A percentile compares a stretch with the other conserved stretches of the same genome.
These are phyloP conservation scores for Colletotrichum magnum DNA, from an alignment of 2,329 filamentous ascomycete genomes.

Conservation along the genomic window DNA sequence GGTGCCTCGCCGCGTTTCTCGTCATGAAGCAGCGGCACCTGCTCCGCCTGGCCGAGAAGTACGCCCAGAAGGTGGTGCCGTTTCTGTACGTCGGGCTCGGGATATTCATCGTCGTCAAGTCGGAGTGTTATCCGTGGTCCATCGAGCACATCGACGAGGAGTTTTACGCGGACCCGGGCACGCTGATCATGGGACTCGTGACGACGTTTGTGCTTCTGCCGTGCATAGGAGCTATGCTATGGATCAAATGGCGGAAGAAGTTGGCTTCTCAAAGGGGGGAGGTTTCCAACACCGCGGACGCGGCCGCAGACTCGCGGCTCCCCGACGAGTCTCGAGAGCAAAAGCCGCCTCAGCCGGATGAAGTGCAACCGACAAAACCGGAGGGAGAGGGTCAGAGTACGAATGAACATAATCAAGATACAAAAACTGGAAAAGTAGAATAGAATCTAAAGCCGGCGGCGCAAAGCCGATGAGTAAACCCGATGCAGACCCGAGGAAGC, in stretches of 20 bases:
- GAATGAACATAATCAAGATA: too few species aligned
- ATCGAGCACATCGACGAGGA: constrained; percentile 48
- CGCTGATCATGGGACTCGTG: neutral
- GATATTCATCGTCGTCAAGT: constrained; percentile 50
- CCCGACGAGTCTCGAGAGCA: too few species aligned
- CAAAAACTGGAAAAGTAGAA: too few species aligned
- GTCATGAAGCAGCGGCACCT: constrained; percentile 51
- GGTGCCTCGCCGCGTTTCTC: constrained; percentile 48
- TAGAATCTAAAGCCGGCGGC: too few species aligned
- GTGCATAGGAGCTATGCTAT: neutral
- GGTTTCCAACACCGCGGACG: neutral
- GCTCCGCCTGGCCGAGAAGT: constrained; percentile 45
- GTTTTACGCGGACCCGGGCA: neutral
- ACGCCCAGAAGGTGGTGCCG: constrained; percentile 46
- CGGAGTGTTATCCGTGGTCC: constrained; percentile 51
- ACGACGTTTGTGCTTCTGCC: neutral
- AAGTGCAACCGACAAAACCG: too few species aligned
- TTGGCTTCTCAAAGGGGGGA: neutral
- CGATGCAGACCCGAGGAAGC: too few species aligned
- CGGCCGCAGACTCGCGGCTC: too few species aligned
- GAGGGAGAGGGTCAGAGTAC: too few species aligned
- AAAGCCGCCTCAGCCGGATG: too few species aligned
- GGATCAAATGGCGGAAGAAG: neutral
- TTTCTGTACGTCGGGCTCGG: constrained; percentile 49
- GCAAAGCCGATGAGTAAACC: too few species aligned